Base-by-base conservation (phyloP, 192 early-diverging fungal genomes). In the Coemansia furcata region DNA sequence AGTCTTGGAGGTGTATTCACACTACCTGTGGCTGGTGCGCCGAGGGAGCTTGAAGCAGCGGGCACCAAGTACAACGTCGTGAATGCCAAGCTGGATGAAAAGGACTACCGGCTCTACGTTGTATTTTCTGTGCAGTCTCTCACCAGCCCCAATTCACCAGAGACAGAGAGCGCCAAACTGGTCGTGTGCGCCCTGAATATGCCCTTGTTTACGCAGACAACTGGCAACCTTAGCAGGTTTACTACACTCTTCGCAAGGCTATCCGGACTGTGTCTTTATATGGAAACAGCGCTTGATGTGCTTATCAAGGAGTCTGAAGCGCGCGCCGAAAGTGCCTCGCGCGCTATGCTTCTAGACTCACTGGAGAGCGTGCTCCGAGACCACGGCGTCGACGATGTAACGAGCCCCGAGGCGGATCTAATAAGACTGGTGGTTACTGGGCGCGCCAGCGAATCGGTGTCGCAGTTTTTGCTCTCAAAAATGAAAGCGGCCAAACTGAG, bases 391-490 rank as follows among this genome's bases (percentile, higher is more conserved):
- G 78, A 80, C 29, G 78, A 75, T 32, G 72, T 44, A 17, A 80
- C 78, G 14, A 80, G 69, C 40, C 66, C 78, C 9, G 73, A 68
- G 38, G 65, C 78, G 1, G 78, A 80, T 36, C 65, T 80, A 15
- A 60, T 62, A 36, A 63, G 73, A 19, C 60, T 75, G 15, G 78
- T 69, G 42, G 65, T 75, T 11, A 66, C 78, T 19, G 78, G 78
- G 1, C 40, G 73, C 6, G 69, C 78, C 19, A 80, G 73, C 50
- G 78, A 80, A 15, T 42, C 78, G 2, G 68, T 73, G n/a, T 74
- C 78, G n/a, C 78, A 80, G 66, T 80, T 80, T 35, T 35, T 80
- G 57, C 73, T 80, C 21, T 66, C 69, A 11, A 74, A 75, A 52
- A 43, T 80, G 23, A 80, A 80, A 36, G 17, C 73, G 2, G 11